Percentiles rank a stretch among this genome's conserved stretches.
Conservation (phyloP, 495 filamentous ascomycete species). For the Tuber calosporum region DNA sequence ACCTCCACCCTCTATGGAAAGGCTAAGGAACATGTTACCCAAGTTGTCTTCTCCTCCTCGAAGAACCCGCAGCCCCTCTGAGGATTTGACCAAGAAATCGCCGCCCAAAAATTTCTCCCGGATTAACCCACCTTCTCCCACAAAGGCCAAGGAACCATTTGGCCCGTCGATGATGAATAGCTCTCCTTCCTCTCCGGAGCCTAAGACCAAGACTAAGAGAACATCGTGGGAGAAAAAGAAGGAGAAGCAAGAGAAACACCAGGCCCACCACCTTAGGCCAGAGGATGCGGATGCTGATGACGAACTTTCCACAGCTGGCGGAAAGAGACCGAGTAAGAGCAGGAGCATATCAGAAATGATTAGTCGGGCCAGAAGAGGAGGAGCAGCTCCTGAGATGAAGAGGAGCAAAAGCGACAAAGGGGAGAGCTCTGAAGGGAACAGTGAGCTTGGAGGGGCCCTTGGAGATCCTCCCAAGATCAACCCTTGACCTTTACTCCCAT, state of each 20-base stretch:
- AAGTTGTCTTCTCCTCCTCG: conserved; percentile 28
- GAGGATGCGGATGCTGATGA: conserved; percentile 43
- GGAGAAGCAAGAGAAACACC: conserved; percentile 31
- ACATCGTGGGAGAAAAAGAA: conserved; percentile 41
- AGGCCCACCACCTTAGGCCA: conserved; percentile 24
- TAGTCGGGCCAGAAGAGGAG: conserved; percentile 29
- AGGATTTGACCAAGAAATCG: conserved; percentile 25
- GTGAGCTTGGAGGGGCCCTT: neutral
- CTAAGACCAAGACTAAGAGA: conserved; percentile 34
- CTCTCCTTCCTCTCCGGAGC: conserved; percentile 27
- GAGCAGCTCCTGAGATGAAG: conserved; percentile 39
- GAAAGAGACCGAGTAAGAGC: conserved; percentile 39
- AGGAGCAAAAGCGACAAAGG: conserved; percentile 40
- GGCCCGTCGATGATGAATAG: conserved; percentile 7
- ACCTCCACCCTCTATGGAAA: conserved; percentile 23
- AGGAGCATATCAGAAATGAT: conserved; percentile 41
- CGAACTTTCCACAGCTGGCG: conserved; percentile 35
- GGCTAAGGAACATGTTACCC: conserved; percentile 28
- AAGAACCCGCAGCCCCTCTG: conserved; percentile 24
- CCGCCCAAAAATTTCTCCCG: conserved; percentile 22
- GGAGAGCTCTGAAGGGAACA: conserved; percentile 16
- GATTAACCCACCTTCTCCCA: conserved; percentile 21
- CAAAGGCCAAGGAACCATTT: conserved; percentile 22
- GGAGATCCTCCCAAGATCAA: neutral
- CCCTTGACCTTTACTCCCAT: conserved; percentile 22